Conservation (phyloP, 2,329 filamentous ascomycete species). For the Macroventuria anomochaeta region DNA sequence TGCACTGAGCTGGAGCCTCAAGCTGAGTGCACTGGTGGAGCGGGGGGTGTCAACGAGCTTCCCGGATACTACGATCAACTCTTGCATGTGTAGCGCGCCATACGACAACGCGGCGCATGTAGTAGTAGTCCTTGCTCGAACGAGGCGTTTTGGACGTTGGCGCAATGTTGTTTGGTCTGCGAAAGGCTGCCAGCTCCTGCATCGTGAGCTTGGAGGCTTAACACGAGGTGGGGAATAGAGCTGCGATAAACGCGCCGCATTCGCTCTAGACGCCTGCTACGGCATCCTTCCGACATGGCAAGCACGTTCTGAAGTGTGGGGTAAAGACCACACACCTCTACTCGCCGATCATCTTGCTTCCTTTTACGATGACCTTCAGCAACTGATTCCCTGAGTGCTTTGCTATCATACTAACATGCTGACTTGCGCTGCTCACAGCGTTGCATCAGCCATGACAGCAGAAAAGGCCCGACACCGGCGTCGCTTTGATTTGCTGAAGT, state of each 20-base stretch:
- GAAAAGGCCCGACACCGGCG: neutral
- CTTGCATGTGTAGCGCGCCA: constrained; percentile 9
- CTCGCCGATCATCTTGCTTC: neutral
- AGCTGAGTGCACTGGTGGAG: constrained; percentile 6
- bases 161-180: constrained; percentile 3
- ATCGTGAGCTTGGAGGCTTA: constrained; percentile 5
- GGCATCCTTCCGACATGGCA: constrained; percentile 8
- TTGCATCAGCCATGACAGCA: constrained; percentile 1
- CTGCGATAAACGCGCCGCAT: constrained; percentile 12
- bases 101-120: constrained; percentile 2
- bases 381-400: neutral
- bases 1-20: constrained; percentile 1
- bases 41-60: constrained; percentile 3
- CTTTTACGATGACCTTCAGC: neutral
- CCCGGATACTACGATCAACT: constrained; percentile 8
- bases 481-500: constrained; percentile 3
- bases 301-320: constrained; percentile 12
- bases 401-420: neutral
- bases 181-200: constrained; percentile 8
- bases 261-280: constrained; percentile 13
- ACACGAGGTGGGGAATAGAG: constrained; percentile 12
- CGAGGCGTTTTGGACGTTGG: constrained; percentile 7
- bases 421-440: neutral
- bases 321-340: constrained; percentile 1
- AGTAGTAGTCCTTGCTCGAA: constrained; percentile 1